These are phyloP conservation scores for Pholiota microspora DNA, from an alignment of 768 basidiomycete species.

Conservation along the genomic window DNA sequence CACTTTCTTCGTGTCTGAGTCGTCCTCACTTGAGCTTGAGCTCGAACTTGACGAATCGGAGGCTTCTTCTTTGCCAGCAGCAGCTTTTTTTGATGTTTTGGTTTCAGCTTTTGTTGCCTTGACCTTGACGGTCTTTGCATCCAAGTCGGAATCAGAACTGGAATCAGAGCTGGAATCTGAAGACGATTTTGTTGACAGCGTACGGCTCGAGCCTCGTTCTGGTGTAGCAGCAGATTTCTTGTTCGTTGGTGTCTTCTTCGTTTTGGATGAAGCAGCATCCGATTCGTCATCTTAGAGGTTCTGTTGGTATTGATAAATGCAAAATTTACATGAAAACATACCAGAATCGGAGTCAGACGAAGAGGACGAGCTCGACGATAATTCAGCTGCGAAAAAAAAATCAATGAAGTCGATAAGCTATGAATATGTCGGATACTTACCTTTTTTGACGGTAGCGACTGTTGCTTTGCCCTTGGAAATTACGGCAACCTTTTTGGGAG, in stretches of 20 bases:
- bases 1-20: neutral
- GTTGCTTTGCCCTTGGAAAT: neutral
- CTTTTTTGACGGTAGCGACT: neutral
- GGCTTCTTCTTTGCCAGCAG: neutral
- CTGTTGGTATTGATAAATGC: neutral
- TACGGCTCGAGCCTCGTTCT: slow-evolving; percentile 37
- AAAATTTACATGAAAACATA: slow-evolving; percentile 2
- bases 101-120: slow-evolving; percentile 4
- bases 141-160: neutral
- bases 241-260: slow-evolving; percentile 15
- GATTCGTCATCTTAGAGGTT: slow-evolving; percentile 30
- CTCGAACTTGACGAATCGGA: slow-evolving; percentile 21
- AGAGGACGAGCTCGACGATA: slow-evolving; percentile 22
- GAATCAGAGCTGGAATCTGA: slow-evolving; percentile 29
- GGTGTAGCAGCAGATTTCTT: slow-evolving; percentile 17
- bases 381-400: neutral
- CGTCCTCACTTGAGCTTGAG: slow-evolving; percentile 13
- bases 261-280: slow-evolving; percentile 22
- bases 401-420: neutral
- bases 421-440: neutral
- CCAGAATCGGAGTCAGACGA: slow-evolving; percentile 34
- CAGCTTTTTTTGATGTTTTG: neutral
- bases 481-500: neutral
- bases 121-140: slow-evolving; percentile 5
- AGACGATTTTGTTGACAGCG: slow-evolving; percentile 26